Base-by-base conservation (phyloP, 2,329 filamentous ascomycete genomes). In the Alternaria gaisen region DNA sequence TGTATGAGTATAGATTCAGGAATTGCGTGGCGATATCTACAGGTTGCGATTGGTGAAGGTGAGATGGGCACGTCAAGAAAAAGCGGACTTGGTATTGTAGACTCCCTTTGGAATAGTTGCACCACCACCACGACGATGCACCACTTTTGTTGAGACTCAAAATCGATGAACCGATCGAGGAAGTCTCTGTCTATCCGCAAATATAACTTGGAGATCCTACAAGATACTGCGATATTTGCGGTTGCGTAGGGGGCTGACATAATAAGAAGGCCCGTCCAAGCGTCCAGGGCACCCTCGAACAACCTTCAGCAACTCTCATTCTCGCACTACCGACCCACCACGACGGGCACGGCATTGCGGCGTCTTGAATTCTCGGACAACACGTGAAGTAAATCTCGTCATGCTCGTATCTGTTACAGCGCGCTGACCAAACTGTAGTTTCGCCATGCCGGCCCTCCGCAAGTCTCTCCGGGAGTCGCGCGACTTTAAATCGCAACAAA, bases 401-500 rank as follows among this genome's bases (percentile, higher is more conserved):
- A 51, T 26, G 18, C 41, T 55, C 32, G 38, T 26, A 18, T 56
- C 60, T 58, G 60, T 52, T 59, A 55, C 69, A 69, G 60, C 67
- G 61, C 71, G 71, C 74, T 77, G 58, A 77, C 69, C 70, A 73
- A 72, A 58, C 54, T 61, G 57, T 66, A 77, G 73, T 69, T 65
- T 68, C 71, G 72, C 71, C 66, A 79, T 78, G 76, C 74, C 78
- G 68, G 70, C 77, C 58, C 70, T 77, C 66, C 76, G 78, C 64
- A 76, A 78, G 65, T 73, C 66, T 69, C 75, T 60, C 73, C 74
- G 71, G 56, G 63, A 65, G 48, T 38, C 46, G 46, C 63, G 63
- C 63, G 63, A 65, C 63, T 63, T 60, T 60, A 56, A 56, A 61
- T 63, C 72, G 70, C 65, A 68, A 72, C 61, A 75, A 61, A 63